Evolutionary conservation across 441 rosid genomes (phyloP).

Genomic region (Gossypium davidsonii): DNA sequence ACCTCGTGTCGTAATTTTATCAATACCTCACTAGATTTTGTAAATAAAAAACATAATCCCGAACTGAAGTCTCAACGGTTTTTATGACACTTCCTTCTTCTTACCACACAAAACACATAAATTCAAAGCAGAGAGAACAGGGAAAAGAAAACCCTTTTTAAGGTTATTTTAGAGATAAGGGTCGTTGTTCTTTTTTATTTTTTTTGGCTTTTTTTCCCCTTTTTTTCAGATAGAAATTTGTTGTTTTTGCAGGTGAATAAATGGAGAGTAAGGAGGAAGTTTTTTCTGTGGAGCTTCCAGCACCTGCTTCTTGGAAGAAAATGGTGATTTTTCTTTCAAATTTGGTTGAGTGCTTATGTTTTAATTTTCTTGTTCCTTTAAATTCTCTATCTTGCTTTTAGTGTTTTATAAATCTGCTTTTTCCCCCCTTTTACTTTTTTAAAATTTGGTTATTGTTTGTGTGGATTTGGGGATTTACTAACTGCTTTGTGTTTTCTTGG

Average conservation of each 20-base stretch:
- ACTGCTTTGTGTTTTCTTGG: not conserved
- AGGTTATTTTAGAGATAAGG: not conserved
- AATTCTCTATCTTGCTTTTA: conserved; percentile 4
- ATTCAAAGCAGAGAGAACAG: not conserved
- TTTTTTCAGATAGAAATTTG: not conserved
- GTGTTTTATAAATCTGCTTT: not conserved
- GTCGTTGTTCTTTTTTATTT: not conserved
- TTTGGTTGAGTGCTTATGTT: conserved; percentile 1
- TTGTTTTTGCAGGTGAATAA: conserved; percentile 25
- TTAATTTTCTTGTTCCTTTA: not conserved
- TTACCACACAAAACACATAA: conserved; percentile 13
- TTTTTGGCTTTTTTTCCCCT: not conserved
- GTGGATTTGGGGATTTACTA: conserved; percentile 4
- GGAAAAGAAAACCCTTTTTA: not conserved
- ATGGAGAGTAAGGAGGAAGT: conserved; percentile 65
- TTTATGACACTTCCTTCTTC: conserved; percentile 13
- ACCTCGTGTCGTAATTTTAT: not conserved
- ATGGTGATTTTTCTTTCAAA: conserved; percentile 39
- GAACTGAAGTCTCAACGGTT: conserved; percentile 29
- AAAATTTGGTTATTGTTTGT: not conserved
- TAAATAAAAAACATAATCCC: conserved; percentile 11
- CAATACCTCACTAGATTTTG: not conserved
- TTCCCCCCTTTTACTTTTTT: not conserved
- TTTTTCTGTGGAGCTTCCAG: conserved; percentile 81
- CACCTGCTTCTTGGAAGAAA: conserved; percentile 90